Evolutionary conservation across 2,329 filamentous ascomycete species (phyloP), one percentile per base, ranked within the genome.

Genomic region (Chrysoporthe cubensis): DNA sequence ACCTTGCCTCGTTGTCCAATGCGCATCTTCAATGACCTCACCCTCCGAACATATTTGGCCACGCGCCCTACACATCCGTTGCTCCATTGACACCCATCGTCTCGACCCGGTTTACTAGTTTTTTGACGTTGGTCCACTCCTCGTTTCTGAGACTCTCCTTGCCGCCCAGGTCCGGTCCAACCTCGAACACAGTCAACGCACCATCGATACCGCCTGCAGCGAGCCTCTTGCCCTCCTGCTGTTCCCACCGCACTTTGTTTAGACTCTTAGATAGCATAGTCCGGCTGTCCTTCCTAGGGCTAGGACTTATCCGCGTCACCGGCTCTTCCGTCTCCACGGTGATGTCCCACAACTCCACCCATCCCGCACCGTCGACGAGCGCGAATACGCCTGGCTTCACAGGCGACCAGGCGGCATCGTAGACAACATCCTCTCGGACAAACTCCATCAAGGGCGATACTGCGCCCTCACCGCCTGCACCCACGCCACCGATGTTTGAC

Each of bases 231-330:
- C 96, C 96, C 76, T 97, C 94, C 57, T 88, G 90, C 74, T 90
- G 89, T 80, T 99, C 96, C 96, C 96, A 99, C 0, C 93, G 91
- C 56, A 97, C 83, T 81, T 96, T 97, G 79, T 99, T 99, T 74
- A 99, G 80, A 77, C 94, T 97, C 81, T 93, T 91, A 67, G 90
- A 92, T 74, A 95, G 85, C 77, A 93, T 88, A 40, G 88, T 87
- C 78, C 87, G 80, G 70, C 89, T 86, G 59, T 88, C 87, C 74
- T 88, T 86, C 75, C 90, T 80, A 75, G 84, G 76, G 72, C 88
- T 91, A 0, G 94, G 94, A 63, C 88, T 88, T 72, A 94, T 91
- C 72, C 91, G 90, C 62, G 93, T 91, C 1, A 96, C 89, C 0
- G 96, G 96, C 59, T 98, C 93, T 80, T 99, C 96, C 0, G 91